A percentile compares a stretch with the other conserved stretches of the same genome.
These are phyloP conservation scores for Filobasidium wieringae DNA, from an alignment of 768 basidiomycete genomes.

Conservation along the genomic window DNA sequence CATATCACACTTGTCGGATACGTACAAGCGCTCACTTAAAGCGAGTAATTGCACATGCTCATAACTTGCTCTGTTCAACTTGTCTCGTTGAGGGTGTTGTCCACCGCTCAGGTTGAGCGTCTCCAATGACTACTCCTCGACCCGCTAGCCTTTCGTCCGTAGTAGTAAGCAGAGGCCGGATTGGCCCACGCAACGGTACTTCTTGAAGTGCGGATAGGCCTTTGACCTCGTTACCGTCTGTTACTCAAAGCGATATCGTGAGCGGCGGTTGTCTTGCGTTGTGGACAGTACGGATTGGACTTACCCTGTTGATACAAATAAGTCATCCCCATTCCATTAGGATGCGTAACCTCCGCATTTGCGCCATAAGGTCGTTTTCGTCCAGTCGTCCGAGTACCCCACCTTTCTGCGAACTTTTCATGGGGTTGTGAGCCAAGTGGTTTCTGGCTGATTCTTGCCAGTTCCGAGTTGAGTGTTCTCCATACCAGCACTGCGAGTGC, in stretches of 20 bases:
- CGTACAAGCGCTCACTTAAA: no score
- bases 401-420: constrained; percentile 8
- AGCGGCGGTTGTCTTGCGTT: no score
- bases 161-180: constrained; percentile 6
- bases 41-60: no score
- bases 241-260: neutral
- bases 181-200: neutral
- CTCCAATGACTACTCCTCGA: neutral
- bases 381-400: constrained; percentile 6
- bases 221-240: neutral
- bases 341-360: neutral
- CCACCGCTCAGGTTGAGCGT: neutral
- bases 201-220: neutral
- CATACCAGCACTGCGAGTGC: constrained; percentile 11
- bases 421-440: constrained; percentile 7
- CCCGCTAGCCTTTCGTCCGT: constrained; percentile 7
- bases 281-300: no score
- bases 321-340: constrained; percentile 10
- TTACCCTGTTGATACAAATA: constrained; percentile 10
- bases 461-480: constrained; percentile 12
- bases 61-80: no score
- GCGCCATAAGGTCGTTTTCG: constrained; percentile 10
- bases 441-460: constrained; percentile 2
- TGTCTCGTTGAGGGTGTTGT: no score
- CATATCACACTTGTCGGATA: no score